These are phyloP conservation scores for Colletotrichum chlorophyti DNA, from an alignment of 2,329 filamentous ascomycete species.

Conservation along the genomic window DNA sequence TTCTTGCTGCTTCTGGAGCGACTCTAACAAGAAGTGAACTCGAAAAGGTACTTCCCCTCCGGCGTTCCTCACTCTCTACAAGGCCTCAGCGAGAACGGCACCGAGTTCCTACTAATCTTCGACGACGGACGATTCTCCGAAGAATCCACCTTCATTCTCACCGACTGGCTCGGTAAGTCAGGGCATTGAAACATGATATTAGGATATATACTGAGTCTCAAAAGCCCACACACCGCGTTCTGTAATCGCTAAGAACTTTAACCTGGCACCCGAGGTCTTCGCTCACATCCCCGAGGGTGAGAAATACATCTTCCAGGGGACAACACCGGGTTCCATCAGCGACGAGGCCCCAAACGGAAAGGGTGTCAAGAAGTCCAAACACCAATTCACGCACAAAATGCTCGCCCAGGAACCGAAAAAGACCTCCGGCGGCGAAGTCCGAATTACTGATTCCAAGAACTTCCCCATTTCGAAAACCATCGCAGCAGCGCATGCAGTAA, in stretches of 20 bases:
- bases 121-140: constrained; percentile 60
- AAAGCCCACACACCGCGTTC: constrained; percentile 73
- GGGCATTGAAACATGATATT: too few species aligned
- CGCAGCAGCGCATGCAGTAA: constrained; percentile 74
- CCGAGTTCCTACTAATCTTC: constrained; percentile 50
- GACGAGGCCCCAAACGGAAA: constrained; percentile 68
- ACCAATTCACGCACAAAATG: constrained; percentile 75
- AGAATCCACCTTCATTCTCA: constrained; percentile 74
- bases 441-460: constrained; percentile 76
- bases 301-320: constrained; percentile 81
- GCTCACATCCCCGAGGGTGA: constrained; percentile 69
- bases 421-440: constrained; percentile 73
- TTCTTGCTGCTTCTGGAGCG: too few species aligned
- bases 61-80: constrained; percentile 78
- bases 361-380: constrained; percentile 69
- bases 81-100: constrained; percentile 34
- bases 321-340: constrained; percentile 67
- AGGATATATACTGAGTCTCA: background rate
- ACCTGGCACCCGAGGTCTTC: constrained; percentile 74
- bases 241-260: constrained; percentile 78
- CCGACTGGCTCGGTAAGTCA: constrained; percentile 71
- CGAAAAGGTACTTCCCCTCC: constrained; percentile 74
- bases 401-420: constrained; percentile 71
- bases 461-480: constrained; percentile 78
- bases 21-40: background rate